phyloP scores from a whole-genome alignment of 2,329 filamentous ascomycete species.

The Pyrenochaeta sp. region DNA sequence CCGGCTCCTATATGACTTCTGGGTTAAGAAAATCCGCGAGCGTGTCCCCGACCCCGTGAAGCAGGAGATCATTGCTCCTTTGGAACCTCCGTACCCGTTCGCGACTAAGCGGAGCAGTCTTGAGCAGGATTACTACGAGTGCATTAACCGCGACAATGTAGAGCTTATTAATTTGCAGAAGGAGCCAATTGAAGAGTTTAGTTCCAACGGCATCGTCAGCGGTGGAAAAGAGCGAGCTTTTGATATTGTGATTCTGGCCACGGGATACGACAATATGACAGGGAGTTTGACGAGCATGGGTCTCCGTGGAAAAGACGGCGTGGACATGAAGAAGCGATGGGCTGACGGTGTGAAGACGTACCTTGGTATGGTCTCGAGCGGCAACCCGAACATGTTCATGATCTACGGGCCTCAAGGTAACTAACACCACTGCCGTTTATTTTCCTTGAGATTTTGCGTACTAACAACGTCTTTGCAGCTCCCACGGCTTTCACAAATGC shows the following conservation, averaged over 20 bases:
- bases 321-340: constrained; percentile 48
- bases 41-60: not conserved
- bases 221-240: constrained; percentile 46
- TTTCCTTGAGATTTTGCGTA: too few species aligned
- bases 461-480: constrained; percentile 19
- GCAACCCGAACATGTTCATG: constrained; percentile 50
- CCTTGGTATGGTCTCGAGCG: constrained; percentile 50
- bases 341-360: constrained; percentile 47
- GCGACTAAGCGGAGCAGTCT: constrained; percentile 46
- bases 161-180: constrained; percentile 44
- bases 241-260: constrained; percentile 49
- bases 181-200: constrained; percentile 43
- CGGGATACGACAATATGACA: constrained; percentile 45
- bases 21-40: not conserved
- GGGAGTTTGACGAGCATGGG: constrained; percentile 38
- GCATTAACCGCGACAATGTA: constrained; percentile 48
- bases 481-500: constrained; percentile 56
- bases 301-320: constrained; percentile 40
- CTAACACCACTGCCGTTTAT: too few species aligned
- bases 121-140: constrained; percentile 54
- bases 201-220: constrained; percentile 40
- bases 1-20: not conserved
- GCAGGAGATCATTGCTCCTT: not conserved
- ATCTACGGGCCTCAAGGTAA: constrained; percentile 50
- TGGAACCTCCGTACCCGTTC: not conserved